These are phyloP conservation scores for Coemansia guatemalensis DNA, from an alignment of 192 early-diverging fungal species.

Conservation along the genomic window DNA sequence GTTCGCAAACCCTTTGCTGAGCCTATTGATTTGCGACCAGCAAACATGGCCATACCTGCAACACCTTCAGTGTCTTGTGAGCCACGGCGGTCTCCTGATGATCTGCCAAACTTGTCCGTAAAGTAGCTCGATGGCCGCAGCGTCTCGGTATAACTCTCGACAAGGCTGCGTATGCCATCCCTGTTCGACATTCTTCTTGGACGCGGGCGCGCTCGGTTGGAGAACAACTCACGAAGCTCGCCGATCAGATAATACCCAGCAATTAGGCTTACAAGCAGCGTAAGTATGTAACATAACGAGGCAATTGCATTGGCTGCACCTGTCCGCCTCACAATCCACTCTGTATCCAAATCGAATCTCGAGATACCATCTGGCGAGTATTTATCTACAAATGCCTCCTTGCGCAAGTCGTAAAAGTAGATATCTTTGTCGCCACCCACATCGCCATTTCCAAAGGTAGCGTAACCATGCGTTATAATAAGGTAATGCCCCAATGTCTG, in stretches of 20 bases:
- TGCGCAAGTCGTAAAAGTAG: slow-evolving; percentile 41
- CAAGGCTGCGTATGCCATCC: slow-evolving; percentile 15
- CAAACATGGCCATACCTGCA: slow-evolving; percentile 1
- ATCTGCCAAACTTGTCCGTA: not conserved
- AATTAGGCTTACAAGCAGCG: slow-evolving; percentile 17
- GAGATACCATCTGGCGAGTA: slow-evolving; percentile 39
- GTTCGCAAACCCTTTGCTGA: not conserved
- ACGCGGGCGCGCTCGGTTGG: slow-evolving; percentile 4
- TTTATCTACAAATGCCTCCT: slow-evolving; percentile 24
- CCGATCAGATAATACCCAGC: slow-evolving; percentile 25
- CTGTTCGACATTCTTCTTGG: not conserved
- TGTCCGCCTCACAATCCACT: slow-evolving; percentile 25
- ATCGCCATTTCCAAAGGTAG: slow-evolving; percentile 3
- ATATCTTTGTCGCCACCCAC: slow-evolving; percentile 27
- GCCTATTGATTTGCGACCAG: slow-evolving; percentile 5
- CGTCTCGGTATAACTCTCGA: slow-evolving; percentile 27
- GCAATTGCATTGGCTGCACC: slow-evolving; percentile 18
- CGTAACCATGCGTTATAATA: slow-evolving; percentile 35
- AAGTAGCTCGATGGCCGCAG: slow-evolving; percentile 20
- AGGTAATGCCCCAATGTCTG: slow-evolving; percentile 41
- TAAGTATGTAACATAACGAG: slow-evolving; percentile 23
- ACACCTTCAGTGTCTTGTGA: slow-evolving; percentile 26
- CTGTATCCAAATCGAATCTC: slow-evolving; percentile 25
- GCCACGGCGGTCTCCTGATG: slow-evolving; percentile 6
- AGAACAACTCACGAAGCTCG: slow-evolving; percentile 9